Conservation (phyloP, 805 yeast species). For the Metschnikowia shivogae region DNA sequence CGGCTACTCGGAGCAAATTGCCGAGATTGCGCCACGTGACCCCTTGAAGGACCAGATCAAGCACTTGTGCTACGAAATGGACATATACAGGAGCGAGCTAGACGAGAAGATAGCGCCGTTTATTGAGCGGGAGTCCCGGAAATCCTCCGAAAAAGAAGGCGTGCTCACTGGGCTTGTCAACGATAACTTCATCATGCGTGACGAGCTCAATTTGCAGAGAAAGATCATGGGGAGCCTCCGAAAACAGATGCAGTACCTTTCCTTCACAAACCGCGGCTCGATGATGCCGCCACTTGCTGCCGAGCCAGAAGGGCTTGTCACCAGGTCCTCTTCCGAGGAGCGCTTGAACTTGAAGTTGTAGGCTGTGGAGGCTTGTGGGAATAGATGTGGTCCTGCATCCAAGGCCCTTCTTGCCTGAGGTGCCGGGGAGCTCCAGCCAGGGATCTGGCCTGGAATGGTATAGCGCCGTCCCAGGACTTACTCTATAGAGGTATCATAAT, state of each 20-base stretch:
- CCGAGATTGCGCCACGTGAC: slow-evolving; percentile 35
- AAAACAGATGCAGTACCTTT: slow-evolving; percentile 48
- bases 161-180: slow-evolving; percentile 30
- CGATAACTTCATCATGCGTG: slow-evolving; percentile 40
- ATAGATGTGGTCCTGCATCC: too few species aligned
- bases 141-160: slow-evolving; percentile 21
- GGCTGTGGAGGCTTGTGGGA: too few species aligned
- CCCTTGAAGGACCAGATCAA: slow-evolving; percentile 24
- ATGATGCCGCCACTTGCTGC: not conserved
- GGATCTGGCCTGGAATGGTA: too few species aligned
- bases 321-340: slow-evolving; percentile 8
- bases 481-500: not conserved
- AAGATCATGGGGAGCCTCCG: slow-evolving; percentile 42
- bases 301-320: not conserved
- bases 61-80: slow-evolving; percentile 40
- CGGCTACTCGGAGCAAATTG: slow-evolving; percentile 45
- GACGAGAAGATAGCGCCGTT: slow-evolving; percentile 37
- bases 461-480: too few species aligned
- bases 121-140: slow-evolving; percentile 21
- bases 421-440: too few species aligned
- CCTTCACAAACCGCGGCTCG: slow-evolving; percentile 32
- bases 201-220: slow-evolving; percentile 45
- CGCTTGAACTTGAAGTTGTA: slow-evolving; percentile 9
- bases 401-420: too few species aligned
- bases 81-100: slow-evolving; percentile 39